Evolutionary conservation across 495 filamentous ascomycete species (phyloP).

Genomic region (Gamarada debralockiae): DNA sequence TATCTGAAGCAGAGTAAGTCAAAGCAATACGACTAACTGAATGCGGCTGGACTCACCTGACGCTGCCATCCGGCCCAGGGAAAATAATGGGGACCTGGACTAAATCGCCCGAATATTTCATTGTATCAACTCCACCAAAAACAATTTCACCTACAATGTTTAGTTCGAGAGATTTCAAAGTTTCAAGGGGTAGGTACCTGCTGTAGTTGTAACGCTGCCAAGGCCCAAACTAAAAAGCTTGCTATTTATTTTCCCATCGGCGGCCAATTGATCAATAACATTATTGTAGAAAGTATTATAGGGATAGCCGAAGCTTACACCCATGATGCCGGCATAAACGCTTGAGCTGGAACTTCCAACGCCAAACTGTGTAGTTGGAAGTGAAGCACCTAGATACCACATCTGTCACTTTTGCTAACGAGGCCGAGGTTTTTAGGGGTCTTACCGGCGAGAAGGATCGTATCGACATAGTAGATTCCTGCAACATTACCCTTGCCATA

Average conservation of each 20-base stretch:
- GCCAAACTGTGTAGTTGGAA: slow-evolving; percentile 27
- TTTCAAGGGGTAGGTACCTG: slow-evolving; percentile 20
- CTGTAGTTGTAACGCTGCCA: slow-evolving; percentile 33
- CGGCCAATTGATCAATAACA: slow-evolving; percentile 59
- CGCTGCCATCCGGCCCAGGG: slow-evolving; percentile 6
- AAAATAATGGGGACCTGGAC: slow-evolving; percentile 25
- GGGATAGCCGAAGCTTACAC: slow-evolving; percentile 57
- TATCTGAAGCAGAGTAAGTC: slow-evolving; percentile 12
- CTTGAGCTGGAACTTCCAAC: slow-evolving; percentile 31
- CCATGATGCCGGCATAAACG: slow-evolving; percentile 64
- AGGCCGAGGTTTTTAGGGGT: not conserved
- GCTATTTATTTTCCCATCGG: slow-evolving; percentile 59
- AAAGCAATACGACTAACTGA: slow-evolving; percentile 15
- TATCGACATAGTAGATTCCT: slow-evolving; percentile 9
- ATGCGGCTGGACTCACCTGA: not conserved
- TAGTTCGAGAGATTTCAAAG: slow-evolving; percentile 29
- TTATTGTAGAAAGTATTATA: slow-evolving; percentile 54
- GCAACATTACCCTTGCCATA: slow-evolving; percentile 6
- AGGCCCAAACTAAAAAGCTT: slow-evolving; percentile 71
- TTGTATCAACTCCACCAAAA: slow-evolving; percentile 78
- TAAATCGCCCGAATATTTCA: slow-evolving; percentile 64
- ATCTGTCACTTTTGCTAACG: not conserved
- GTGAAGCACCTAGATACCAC: not conserved
- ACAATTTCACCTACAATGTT: slow-evolving; percentile 60
- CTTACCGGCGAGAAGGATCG: slow-evolving; percentile 5